These are phyloP conservation scores for Pelargonium myrrhifolium DNA, from an alignment of 441 rosid genomes.

Conservation along the genomic window DNA sequence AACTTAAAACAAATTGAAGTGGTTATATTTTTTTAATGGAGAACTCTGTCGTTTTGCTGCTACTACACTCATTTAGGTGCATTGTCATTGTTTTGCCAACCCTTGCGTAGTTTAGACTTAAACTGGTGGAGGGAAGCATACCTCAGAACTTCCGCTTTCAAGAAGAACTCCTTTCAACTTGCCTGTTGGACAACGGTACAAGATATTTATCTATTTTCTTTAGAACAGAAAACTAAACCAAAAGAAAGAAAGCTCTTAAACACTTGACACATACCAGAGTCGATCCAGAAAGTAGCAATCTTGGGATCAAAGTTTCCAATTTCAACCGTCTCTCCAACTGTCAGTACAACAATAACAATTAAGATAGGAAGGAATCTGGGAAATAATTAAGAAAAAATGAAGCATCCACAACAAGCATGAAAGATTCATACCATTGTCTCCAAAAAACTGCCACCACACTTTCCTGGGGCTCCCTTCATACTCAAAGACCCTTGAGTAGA, in stretches of 20 bases:
- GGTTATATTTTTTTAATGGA: no score
- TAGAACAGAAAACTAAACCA: background rate
- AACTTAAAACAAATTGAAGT: no score
- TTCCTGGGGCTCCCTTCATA: constrained; percentile 86
- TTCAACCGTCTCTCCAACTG: constrained; percentile 86
- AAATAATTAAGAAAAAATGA: background rate
- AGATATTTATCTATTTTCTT: constrained; percentile 4
- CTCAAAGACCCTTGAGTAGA: constrained; percentile 86
- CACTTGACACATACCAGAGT: constrained; percentile 45
- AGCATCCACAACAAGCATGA: background rate
- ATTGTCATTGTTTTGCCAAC: background rate
- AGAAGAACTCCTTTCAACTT: constrained; percentile 85
- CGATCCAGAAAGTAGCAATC: constrained; percentile 89
- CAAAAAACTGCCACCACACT: constrained; percentile 92
- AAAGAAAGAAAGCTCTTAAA: constrained; percentile 6
- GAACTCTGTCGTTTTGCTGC: no score
- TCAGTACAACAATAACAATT: constrained; percentile 16
- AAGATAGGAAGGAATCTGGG: constrained; percentile 8
- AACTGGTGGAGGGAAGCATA: constrained; percentile 22
- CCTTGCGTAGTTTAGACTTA: background rate
- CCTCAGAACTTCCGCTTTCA: constrained; percentile 93
- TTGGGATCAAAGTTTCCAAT: constrained; percentile 83
- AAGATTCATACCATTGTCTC: constrained; percentile 63
- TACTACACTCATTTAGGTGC: no score
- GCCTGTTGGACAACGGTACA: constrained; percentile 34